Percentiles rank a stretch among this genome's conserved stretches.
Evolutionary conservation across 176 grass and related monocot species (phyloP).

Genomic region (Olyra latifolia): DNA sequence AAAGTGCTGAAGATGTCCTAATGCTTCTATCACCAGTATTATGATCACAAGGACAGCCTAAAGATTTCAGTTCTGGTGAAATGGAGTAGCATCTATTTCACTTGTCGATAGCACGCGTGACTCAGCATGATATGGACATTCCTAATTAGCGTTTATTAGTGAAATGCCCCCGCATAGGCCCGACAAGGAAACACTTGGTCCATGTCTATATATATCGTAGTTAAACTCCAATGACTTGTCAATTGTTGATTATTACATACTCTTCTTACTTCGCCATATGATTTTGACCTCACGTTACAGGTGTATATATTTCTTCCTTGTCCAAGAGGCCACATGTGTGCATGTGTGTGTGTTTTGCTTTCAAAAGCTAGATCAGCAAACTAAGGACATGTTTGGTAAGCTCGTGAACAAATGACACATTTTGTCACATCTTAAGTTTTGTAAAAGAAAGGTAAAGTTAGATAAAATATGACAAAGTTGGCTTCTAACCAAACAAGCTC

Average conservation of each 20-base stretch:
- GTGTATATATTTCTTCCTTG: background rate
- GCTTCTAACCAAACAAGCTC: no score
- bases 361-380: background rate
- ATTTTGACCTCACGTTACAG: background rate
- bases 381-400: no score
- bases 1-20: no score
- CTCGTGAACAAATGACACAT: no score
- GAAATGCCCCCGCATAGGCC: background rate
- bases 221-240: background rate
- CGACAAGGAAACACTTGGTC: conserved; percentile 22
- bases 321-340: background rate
- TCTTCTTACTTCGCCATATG: background rate
- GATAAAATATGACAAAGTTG: no score
- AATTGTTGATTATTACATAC: background rate
- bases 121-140: conserved; percentile 29
- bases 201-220: background rate
- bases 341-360: background rate
- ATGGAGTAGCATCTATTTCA: conserved; percentile 21
- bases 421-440: no score
- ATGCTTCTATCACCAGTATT: background rate
- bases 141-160: background rate
- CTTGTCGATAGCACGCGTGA: conserved; percentile 5
- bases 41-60: background rate
- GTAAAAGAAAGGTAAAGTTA: no score
- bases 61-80: background rate